phyloP scores from a whole-genome alignment of 345 rosid genomes.

The Populus nigra region DNA sequence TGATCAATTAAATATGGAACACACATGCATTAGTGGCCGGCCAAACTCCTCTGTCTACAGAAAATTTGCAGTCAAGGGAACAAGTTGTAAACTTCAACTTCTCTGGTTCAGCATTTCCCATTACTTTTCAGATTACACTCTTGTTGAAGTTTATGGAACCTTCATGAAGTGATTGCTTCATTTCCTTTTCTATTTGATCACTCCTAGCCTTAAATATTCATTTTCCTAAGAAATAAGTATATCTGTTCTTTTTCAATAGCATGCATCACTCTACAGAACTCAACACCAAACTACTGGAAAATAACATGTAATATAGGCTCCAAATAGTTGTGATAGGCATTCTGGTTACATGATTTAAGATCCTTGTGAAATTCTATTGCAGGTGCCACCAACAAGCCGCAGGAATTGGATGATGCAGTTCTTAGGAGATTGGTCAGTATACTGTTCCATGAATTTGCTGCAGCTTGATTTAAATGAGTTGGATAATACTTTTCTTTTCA shows the following conservation, averaged over 20 bases:
- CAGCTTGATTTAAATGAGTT: neutral
- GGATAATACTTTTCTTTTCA: no score
- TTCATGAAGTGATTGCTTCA: neutral
- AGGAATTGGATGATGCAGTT: conserved; percentile 95
- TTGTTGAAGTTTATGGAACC: neutral
- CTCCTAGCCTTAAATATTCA: neutral
- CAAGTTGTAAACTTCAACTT: neutral
- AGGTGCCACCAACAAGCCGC: conserved; percentile 99
- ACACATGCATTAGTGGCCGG: neutral
- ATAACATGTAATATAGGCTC: no score
- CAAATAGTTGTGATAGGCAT: no score
- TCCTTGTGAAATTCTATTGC: conserved; percentile 19
- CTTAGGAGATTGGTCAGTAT: conserved; percentile 83
- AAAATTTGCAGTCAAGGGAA: neutral
- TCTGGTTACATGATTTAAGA: neutral
- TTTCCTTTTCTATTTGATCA: neutral
- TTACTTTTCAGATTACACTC: neutral
- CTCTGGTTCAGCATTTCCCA: neutral
- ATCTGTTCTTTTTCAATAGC: no score
- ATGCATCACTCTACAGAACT: no score
- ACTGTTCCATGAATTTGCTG: conserved; percentile 3
- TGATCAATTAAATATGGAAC: neutral
- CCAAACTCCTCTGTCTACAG: neutral
- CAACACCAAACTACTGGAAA: no score
- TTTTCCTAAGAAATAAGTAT: no score